Evolutionary conservation across 345 rosid genomes (phyloP).

Genomic region (Acer saccharum): DNA sequence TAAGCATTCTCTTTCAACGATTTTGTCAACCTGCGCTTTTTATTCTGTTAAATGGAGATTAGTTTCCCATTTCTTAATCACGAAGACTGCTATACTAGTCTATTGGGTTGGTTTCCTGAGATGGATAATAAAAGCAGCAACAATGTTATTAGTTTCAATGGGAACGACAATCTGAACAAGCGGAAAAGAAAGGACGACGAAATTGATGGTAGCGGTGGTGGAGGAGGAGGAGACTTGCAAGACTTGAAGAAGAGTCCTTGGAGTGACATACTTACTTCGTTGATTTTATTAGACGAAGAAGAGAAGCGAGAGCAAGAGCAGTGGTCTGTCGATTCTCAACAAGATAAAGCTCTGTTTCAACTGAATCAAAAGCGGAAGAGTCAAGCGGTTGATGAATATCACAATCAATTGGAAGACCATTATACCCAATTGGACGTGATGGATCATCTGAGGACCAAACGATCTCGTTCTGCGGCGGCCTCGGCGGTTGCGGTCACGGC

Average conservation of each 20-base stretch:
- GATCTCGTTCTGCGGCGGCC: slow-evolving; percentile 38
- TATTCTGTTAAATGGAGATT: slow-evolving; percentile 46
- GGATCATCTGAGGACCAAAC: slow-evolving; percentile 40
- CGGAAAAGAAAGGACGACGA: slow-evolving; percentile 45
- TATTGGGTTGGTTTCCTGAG: slow-evolving; percentile 33
- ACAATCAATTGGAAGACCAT: slow-evolving; percentile 39
- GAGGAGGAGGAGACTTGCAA: neutral
- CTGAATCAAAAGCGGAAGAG: slow-evolving; percentile 44
- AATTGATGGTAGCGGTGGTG: neutral
- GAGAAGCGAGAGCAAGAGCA: slow-evolving; percentile 50
- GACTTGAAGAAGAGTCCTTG: slow-evolving; percentile 24
- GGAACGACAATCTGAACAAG: slow-evolving; percentile 37
- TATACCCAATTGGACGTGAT: slow-evolving; percentile 34
- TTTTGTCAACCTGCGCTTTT: slow-evolving; percentile 20
- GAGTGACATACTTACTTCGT: slow-evolving; percentile 51
- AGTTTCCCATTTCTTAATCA: slow-evolving; percentile 63
- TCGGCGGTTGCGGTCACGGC: slow-evolving; percentile 17
- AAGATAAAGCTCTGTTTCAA: slow-evolving; percentile 43
- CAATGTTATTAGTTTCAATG: slow-evolving; percentile 15
- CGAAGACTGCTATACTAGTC: slow-evolving; percentile 44
- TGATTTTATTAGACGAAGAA: slow-evolving; percentile 59
- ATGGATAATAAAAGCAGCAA: slow-evolving; percentile 21
- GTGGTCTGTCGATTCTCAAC: slow-evolving; percentile 41
- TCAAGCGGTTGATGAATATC: slow-evolving; percentile 39
- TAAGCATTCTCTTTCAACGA: slow-evolving; percentile 13